A percentile compares a stretch with the other conserved stretches of the same genome.
phyloP scores from a whole-genome alignment of 257 asterid species.

The Solanum chiquidenum region DNA sequence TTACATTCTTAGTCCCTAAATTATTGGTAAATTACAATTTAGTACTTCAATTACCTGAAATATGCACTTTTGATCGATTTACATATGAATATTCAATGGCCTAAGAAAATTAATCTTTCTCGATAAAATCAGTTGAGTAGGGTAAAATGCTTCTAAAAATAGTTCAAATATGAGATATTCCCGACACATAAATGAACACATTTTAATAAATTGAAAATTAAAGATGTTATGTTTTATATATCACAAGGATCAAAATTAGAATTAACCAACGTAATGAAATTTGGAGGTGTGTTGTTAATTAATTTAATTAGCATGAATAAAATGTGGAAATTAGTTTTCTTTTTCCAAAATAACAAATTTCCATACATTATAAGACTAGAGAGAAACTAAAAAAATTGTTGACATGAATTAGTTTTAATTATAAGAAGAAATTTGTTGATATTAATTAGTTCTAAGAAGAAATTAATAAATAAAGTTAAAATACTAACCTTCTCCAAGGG shows the following conservation, averaged over 20 bases:
- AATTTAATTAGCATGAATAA: background rate
- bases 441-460: background rate
- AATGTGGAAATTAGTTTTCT: background rate
- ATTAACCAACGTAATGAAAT: background rate
- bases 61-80: background rate
- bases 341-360: background rate
- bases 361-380: background rate
- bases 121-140: background rate
- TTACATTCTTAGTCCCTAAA: background rate
- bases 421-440: background rate
- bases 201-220: background rate
- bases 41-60: no score
- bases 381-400: background rate
- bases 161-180: background rate
- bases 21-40: background rate
- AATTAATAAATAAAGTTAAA: background rate
- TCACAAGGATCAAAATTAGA: background rate
- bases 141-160: background rate
- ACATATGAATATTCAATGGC: background rate
- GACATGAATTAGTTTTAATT: background rate
- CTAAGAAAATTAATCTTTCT: background rate
- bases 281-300: background rate
- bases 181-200: background rate
- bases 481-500: slow-evolving; percentile 50
- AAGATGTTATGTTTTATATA: background rate